Percentiles rank a stretch among this genome's conserved stretches.
Evolutionary conservation across 345 rosid species (phyloP).

Genomic region (Microthlaspi erraticum): DNA sequence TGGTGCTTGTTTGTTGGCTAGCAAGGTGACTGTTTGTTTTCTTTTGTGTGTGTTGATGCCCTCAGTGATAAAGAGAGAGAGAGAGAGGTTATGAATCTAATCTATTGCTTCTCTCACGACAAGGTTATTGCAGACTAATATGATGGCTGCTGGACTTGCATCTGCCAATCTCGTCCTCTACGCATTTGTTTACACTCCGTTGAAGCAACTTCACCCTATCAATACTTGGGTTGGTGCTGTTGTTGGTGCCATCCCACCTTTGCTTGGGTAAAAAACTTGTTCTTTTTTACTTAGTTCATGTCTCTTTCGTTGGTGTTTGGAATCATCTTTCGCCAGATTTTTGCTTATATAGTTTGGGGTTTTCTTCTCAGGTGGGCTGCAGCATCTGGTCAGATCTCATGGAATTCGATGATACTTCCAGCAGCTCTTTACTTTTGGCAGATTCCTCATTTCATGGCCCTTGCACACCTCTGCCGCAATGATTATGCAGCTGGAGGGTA

Average conservation of each 20-base stretch:
- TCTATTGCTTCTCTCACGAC: constrained; percentile 47
- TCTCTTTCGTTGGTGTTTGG: not conserved
- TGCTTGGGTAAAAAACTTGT: constrained; percentile 74
- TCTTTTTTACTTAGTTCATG: constrained; percentile 29
- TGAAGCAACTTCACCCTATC: constrained; percentile 97
- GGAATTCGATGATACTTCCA: constrained; percentile 78
- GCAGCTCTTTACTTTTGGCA: constrained; percentile 99
- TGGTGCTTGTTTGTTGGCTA: constrained; percentile 80
- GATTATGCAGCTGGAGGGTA: constrained; percentile 99
- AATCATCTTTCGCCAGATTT: not conserved
- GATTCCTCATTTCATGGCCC: constrained; percentile 98
- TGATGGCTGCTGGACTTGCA: constrained; percentile 88
- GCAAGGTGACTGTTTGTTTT: constrained; percentile 59
- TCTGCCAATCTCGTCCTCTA: constrained; percentile 78
- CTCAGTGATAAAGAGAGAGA: not conserved
- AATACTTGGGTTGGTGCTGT: constrained; percentile 99
- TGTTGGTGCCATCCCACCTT: constrained; percentile 98
- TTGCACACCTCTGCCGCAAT: constrained; percentile 78
- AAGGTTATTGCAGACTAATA: constrained; percentile 93
- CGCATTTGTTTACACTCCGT: constrained; percentile 79
- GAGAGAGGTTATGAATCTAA: constrained; percentile 39
- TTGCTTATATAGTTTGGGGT: constrained; percentile 26
- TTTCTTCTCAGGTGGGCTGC: constrained; percentile 79
- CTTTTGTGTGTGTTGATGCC: constrained; percentile 12
- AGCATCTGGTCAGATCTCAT: constrained; percentile 76